These are phyloP conservation scores for Adansonia madagascariensis DNA, from an alignment of 441 rosid genomes.

Conservation along the genomic window DNA sequence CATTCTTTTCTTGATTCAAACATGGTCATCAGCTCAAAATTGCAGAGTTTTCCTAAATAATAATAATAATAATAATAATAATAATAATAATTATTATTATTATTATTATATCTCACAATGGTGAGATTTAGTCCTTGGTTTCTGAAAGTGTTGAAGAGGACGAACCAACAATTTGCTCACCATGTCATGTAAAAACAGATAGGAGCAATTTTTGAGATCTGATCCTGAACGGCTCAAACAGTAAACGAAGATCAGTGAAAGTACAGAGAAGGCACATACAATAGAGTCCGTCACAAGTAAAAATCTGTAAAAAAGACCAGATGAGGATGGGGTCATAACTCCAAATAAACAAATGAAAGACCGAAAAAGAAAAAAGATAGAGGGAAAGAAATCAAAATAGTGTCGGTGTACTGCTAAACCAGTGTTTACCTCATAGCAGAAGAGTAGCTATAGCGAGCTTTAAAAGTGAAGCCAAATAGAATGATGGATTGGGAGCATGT, in stretches of 20 bases:
- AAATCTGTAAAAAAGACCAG: constrained; percentile 44
- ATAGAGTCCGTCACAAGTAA: constrained; percentile 46
- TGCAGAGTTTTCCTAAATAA: constrained; percentile 10
- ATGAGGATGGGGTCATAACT: not conserved
- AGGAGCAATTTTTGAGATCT: constrained; percentile 32
- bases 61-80: too few relatives aligned
- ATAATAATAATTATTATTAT: too few relatives aligned
- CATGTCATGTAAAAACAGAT: constrained; percentile 53
- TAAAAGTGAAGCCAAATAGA: constrained; percentile 34
- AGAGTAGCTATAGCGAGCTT: constrained; percentile 44
- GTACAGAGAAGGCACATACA: constrained; percentile 41
- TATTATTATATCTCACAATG: not conserved
- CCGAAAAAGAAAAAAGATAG: not conserved
- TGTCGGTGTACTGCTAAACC: not conserved
- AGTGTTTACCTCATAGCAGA: constrained; percentile 48
- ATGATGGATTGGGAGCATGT: constrained; percentile 36
- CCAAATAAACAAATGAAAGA: not conserved
- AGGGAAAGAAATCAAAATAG: not conserved
- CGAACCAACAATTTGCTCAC: constrained; percentile 36
- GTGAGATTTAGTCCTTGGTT: not conserved
- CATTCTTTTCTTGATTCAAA: not conserved
- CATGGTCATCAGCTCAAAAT: not conserved
- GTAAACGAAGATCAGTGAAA: constrained; percentile 47
- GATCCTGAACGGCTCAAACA: constrained; percentile 33
- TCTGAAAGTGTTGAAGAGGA: not conserved